Evolutionary conservation across 305 asterid genomes (phyloP).

Genomic region (Fraxinus greggii): DNA sequence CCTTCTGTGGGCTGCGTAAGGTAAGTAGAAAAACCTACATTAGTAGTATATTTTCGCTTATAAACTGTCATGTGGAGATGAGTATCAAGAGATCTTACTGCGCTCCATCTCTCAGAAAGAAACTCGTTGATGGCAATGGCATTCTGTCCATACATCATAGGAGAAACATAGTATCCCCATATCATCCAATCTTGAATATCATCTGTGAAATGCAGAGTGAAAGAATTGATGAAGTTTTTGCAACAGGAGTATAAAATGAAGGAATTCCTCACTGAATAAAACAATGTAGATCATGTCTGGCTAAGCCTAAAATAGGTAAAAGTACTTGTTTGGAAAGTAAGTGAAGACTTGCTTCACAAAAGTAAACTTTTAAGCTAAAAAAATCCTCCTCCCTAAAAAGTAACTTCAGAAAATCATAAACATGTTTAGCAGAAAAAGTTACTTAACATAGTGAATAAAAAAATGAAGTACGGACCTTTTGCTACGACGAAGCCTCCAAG

Average conservation of each 20-base stretch:
- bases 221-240: neutral
- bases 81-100: neutral
- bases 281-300: neutral
- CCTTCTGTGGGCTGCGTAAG: neutral
- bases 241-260: neutral
- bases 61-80: neutral
- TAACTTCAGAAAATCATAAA: neutral
- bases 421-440: neutral
- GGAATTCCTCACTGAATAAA: neutral
- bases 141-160: slow-evolving; percentile 2
- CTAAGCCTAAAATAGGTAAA: slow-evolving; percentile 1
- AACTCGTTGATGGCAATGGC: neutral
- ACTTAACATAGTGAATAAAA: neutral
- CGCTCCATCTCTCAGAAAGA: slow-evolving; percentile 1
- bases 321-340: neutral
- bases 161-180: neutral
- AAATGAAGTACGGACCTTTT: neutral
- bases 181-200: slow-evolving; percentile 5
- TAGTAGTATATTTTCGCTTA: neutral
- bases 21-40: neutral
- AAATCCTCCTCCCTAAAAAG: neutral
- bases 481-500: slow-evolving; percentile 5
- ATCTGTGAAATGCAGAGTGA: neutral
- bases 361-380: neutral
- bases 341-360: neutral